A percentile compares a stretch with the other conserved stretches of the same genome.
These are phyloP conservation scores for Grosmannia penicillata DNA, from an alignment of 2,329 filamentous ascomycete genomes.

Conservation along the genomic window DNA sequence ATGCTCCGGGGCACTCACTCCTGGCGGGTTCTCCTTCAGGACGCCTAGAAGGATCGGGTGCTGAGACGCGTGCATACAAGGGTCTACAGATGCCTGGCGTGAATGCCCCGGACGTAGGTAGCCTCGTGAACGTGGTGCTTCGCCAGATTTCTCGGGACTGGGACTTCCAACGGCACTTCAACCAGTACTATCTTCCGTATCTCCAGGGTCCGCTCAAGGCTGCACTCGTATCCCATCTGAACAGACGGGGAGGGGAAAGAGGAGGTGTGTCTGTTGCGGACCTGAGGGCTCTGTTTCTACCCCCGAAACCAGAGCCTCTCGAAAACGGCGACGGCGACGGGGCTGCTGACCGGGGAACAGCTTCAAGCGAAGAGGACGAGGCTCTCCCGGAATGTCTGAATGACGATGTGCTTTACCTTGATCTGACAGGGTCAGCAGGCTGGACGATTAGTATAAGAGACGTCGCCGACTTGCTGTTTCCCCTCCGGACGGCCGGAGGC, in stretches of 20 bases:
- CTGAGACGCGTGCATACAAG: neutral
- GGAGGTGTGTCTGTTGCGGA: constrained; percentile 31
- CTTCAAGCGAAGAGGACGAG: constrained; percentile 10
- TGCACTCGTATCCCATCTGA: constrained; percentile 35
- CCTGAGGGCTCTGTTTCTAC: constrained; percentile 29
- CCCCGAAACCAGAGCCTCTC: constrained; percentile 10
- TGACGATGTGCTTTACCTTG: constrained; percentile 33
- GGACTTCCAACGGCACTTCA: constrained; percentile 38
- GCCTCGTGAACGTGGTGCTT: constrained; percentile 36
- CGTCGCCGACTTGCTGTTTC: constrained; percentile 34
- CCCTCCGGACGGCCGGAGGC: constrained; percentile 10
- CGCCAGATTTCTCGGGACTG: constrained; percentile 37
- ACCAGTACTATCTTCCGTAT: constrained; percentile 40
- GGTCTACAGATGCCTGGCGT: constrained; percentile 25
- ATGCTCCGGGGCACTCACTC: constrained; percentile 10
- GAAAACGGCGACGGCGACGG: constrained; percentile 13
- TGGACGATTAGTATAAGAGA: constrained; percentile 36
- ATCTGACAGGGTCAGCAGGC: constrained; percentile 37
- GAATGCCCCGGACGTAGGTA: constrained; percentile 27
- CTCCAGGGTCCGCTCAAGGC: constrained; percentile 38
- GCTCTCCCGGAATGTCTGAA: constrained; percentile 20
- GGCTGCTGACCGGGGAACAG: constrained; percentile 6
- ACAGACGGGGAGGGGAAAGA: constrained; percentile 24
- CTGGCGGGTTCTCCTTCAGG: neutral
- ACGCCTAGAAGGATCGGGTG: neutral